phyloP scores from a whole-genome alignment of 352 stramenopile species.

The Pythium folliculosum region DNA sequence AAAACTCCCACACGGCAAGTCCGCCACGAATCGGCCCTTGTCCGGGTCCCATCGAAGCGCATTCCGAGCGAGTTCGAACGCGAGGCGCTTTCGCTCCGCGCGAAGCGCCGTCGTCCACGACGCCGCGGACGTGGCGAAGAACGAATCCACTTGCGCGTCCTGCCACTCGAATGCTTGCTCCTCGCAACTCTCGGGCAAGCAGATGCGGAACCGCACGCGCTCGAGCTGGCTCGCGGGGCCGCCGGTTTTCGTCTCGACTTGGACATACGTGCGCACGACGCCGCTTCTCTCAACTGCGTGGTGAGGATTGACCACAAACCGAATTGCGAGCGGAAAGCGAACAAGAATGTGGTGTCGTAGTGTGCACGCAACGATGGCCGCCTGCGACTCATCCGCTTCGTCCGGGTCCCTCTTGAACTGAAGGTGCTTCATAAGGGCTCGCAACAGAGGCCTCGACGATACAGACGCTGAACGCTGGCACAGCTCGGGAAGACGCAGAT shows the following conservation, averaged over 20 bases:
- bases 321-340: slow-evolving; percentile 50
- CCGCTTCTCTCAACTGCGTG: slow-evolving; percentile 42
- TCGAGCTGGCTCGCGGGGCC: not conserved
- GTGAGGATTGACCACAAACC: slow-evolving; percentile 35
- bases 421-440: slow-evolving; percentile 27
- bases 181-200: slow-evolving; percentile 48
- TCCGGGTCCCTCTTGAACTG: slow-evolving; percentile 31
- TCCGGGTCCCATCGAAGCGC: slow-evolving; percentile 24
- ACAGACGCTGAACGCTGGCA: slow-evolving; percentile 18
- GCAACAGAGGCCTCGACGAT: slow-evolving; percentile 6
- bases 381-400: not conserved
- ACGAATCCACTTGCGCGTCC: slow-evolving; percentile 62
- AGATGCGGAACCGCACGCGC: slow-evolving; percentile 34
- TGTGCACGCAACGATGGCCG: slow-evolving; percentile 6
- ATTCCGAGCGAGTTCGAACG: slow-evolving; percentile 8
- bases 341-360: slow-evolving; percentile 28
- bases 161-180: slow-evolving; percentile 49
- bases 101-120: slow-evolving; percentile 41
- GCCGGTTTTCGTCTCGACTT: slow-evolving; percentile 45
- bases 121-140: slow-evolving; percentile 20
- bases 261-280: slow-evolving; percentile 50
- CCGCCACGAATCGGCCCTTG: slow-evolving; percentile 18
- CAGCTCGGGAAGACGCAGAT: slow-evolving; percentile 27
- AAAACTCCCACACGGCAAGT: slow-evolving; percentile 26
- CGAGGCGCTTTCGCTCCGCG: slow-evolving; percentile 20